Evolutionary conservation across 2,329 filamentous ascomycete genomes (phyloP).

Genomic region (Colletotrichum sp.): DNA sequence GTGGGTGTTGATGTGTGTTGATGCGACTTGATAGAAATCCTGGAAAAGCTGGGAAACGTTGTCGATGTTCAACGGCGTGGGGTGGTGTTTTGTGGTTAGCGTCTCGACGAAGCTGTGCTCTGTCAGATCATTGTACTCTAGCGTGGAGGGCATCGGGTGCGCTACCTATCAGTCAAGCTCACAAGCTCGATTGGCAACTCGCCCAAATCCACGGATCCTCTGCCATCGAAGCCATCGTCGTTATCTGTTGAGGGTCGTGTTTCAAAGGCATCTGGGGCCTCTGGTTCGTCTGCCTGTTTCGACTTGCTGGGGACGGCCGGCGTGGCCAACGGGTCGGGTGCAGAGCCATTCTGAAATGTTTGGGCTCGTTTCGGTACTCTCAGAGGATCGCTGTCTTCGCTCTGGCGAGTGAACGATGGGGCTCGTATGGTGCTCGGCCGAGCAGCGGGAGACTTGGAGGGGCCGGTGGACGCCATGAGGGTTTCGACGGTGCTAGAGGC

Average conservation of each 20-base stretch:
- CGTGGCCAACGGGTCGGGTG: constrained; percentile 26
- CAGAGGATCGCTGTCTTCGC: constrained; percentile 34
- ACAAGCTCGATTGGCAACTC: constrained; percentile 94
- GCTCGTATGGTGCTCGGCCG: constrained; percentile 33
- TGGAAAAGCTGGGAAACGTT: constrained; percentile 87
- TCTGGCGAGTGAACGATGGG: constrained; percentile 31
- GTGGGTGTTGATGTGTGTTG: constrained; percentile 84
- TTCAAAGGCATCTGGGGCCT: constrained; percentile 54
- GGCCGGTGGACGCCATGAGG: constrained; percentile 37
- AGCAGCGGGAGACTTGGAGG: constrained; percentile 29
- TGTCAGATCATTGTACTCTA: not conserved
- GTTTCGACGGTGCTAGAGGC: constrained; percentile 14
- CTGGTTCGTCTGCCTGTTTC: constrained; percentile 24
- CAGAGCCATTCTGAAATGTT: constrained; percentile 46
- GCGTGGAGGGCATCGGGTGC: not conserved
- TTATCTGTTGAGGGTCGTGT: constrained; percentile 41
- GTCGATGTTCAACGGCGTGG: constrained; percentile 82
- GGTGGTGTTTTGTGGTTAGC: constrained; percentile 83
- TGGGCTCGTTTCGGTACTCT: constrained; percentile 47
- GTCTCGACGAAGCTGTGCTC: constrained; percentile 82
- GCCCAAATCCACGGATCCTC: constrained; percentile 74
- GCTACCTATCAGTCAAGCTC: constrained; percentile 83
- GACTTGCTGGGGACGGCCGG: not conserved
- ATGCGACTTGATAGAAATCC: constrained; percentile 86
- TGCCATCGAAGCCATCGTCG: constrained; percentile 52